A percentile compares a stretch with the other conserved stretches of the same genome.
Evolutionary conservation across 306 rosid genomes (phyloP).

Genomic region (Quercus bicolor): DNA sequence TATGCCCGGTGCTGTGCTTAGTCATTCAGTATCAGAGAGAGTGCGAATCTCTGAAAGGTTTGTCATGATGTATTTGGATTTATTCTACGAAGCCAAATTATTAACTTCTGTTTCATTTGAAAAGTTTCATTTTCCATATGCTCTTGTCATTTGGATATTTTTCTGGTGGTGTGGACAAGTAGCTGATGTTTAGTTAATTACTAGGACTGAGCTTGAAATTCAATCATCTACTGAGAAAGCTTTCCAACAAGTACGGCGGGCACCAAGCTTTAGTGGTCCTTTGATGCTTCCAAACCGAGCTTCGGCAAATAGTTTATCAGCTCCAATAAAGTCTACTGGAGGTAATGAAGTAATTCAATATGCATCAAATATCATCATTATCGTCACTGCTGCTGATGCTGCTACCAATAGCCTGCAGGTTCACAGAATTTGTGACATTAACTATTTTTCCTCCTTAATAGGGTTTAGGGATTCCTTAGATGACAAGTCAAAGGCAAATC

Average conservation of each 20-base stretch:
- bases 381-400: conserved; percentile 12
- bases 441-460: conserved; percentile 31
- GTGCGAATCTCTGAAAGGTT: conserved; percentile 58
- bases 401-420: conserved; percentile 4
- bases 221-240: conserved; percentile 48
- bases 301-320: conserved; percentile 98
- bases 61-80: conserved; percentile 7
- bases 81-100: conserved; percentile 1
- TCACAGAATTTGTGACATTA: conserved; percentile 18
- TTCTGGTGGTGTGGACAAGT: conserved; percentile 6
- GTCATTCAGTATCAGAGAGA: conserved; percentile 69
- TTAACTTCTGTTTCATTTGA: neutral
- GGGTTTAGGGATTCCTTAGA: conserved; percentile 93
- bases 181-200: conserved; percentile 23
- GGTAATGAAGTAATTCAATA: conserved; percentile 49
- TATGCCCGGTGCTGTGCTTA: conserved; percentile 58
- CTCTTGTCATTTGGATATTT: neutral
- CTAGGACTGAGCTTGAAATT: conserved; percentile 70
- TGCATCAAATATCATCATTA: neutral
- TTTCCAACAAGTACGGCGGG: conserved; percentile 58
- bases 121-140: neutral
- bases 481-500: conserved; percentile 87
- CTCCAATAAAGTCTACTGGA: conserved; percentile 97
- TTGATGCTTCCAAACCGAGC: conserved; percentile 98
- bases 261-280: conserved; percentile 97